Evolutionary conservation across 2,329 filamentous ascomycete species (phyloP).

Genomic region (Colletotrichum neosansevieriae): DNA sequence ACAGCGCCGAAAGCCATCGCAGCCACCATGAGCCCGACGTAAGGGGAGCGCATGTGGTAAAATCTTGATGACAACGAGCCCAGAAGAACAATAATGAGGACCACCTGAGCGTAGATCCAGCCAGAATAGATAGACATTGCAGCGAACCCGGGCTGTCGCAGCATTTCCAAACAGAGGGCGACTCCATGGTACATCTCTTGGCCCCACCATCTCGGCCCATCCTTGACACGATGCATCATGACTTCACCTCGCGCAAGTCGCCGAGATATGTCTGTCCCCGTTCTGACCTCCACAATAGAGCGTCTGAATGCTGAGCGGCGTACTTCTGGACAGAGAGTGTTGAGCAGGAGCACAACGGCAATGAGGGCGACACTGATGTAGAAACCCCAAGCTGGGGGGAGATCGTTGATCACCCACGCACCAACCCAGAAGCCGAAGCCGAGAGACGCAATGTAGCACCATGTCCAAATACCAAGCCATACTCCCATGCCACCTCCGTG

Average conservation of each 20-base stretch:
- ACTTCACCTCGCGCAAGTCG: slow-evolving; percentile 78
- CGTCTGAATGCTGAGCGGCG: slow-evolving; percentile 76
- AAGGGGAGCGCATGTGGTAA: slow-evolving; percentile 73
- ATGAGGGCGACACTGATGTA: slow-evolving; percentile 78
- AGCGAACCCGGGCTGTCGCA: slow-evolving; percentile 79
- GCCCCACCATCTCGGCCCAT: slow-evolving; percentile 81
- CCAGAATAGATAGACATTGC: slow-evolving; percentile 78
- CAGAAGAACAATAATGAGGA: slow-evolving; percentile 78
- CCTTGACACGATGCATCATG: slow-evolving; percentile 79
- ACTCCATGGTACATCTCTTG: slow-evolving; percentile 81
- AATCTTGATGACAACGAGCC: slow-evolving; percentile 78
- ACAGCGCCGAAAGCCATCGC: slow-evolving; percentile 77
- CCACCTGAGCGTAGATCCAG: slow-evolving; percentile 84
- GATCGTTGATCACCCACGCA: slow-evolving; percentile 73
- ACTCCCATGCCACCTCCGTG: slow-evolving; percentile 83
- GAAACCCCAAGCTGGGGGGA: slow-evolving; percentile 79
- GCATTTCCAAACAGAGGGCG: slow-evolving; percentile 75
- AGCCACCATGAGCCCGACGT: slow-evolving; percentile 75
- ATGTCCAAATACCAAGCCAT: slow-evolving; percentile 85
- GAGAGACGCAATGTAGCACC: slow-evolving; percentile 80
- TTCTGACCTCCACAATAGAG: slow-evolving; percentile 74
- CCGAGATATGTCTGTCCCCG: slow-evolving; percentile 63
- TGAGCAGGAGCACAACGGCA: slow-evolving; percentile 74
- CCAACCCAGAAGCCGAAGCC: slow-evolving; percentile 79
- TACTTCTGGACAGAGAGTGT: slow-evolving; percentile 79